Base-by-base conservation (phyloP, 2,329 filamentous ascomycete genomes). In the Myotisia sp. region DNA sequence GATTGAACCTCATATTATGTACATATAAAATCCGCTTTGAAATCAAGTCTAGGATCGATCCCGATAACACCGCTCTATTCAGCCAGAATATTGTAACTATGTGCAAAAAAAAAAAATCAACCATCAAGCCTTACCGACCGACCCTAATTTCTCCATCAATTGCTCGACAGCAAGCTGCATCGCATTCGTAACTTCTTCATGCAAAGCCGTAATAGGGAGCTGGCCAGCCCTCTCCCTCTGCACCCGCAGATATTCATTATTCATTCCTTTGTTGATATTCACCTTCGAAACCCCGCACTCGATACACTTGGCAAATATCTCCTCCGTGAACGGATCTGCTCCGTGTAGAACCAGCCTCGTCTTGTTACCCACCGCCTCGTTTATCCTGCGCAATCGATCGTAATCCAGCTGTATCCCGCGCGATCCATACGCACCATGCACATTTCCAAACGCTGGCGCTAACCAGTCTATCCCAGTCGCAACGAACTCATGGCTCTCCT, bases 381-480 rank as follows among this genome's bases (percentile, higher is more conserved):
- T 58, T 36, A 75, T 68, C 3, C 53, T 52, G 26, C 56, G 49
- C 37, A 73, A 49, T 38, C 67, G 55, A 13, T 65, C 69, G 50
- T 71, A 77, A 47, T 79, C 75, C 12, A 79, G 53, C 50, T 67
- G 62, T 16, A 75, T 71, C 0, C 77, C 78, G 10, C 70, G 57
- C 0, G 71, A 67, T 0, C 77, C 77, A 54, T 84, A 83, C 45
- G 75, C 71, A 4, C 79, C 79, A 55, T 84, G 79, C 28, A 84
- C 74, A 47, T 83, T 84, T 3, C 79, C 79, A 56, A 84, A 81
- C 0, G 76, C 76, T 0, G 79, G 79, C 2, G 79, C 79, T 9
- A 85, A 59, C 60, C 76, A 77, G 47, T 84, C 74, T 47, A 84
- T 79, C 0, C 77, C 79, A 7, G 76, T 79, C 2, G 62, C 67